Evolutionary conservation across 1,139 yeast species (phyloP), one percentile per base, ranked within the genome.

Genomic region (Sugiyamaella pinicola): DNA sequence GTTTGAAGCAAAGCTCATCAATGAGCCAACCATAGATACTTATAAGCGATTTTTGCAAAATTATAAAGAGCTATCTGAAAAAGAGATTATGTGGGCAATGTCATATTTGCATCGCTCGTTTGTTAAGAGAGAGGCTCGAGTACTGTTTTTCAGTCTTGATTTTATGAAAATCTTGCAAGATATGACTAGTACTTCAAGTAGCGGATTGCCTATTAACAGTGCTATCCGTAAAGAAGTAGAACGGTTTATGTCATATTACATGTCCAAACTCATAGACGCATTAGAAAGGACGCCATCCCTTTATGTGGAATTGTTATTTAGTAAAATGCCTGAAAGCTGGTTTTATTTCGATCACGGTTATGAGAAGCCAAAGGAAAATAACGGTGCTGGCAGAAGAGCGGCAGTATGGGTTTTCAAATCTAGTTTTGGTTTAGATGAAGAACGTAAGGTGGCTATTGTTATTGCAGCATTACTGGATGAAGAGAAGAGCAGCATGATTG

Each of bases 31-130:
- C 1, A 59, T 84, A 8, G 72, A 80, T n/a, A 73, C 84, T 1
- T 82, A 81, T 61, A 75, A 81, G 52, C 76, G 74, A 33, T 79
- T 75, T 53, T 66, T 83, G 22, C 66, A 74, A 1, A 75, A 85
- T 57, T 89, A 75, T 64, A 75, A 74, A 50, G 96, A 90, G 56
- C 70, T 91, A 47, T 71, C 78, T 0, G 81, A 79, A 49, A 76
- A 73, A 10, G 85, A 85, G 53, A 73, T 93, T 46, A 84, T 83
- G 61, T 76, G 79, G 54, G 83, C 86, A 18, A 66, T 93, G 26
- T 75, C 84, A 1, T 91, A 82, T 65, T 83, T 90, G 63, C 90
- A 88, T 64, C 74, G 88, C 35, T 69, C 89, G 0, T 83, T 90
- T 61, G 84, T 85, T 50, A 76, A 82, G 55, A 78, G 82, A 33